These are phyloP conservation scores for Lipomyces spencermartinsiae DNA, from an alignment of 805 yeast species.

Conservation along the genomic window DNA sequence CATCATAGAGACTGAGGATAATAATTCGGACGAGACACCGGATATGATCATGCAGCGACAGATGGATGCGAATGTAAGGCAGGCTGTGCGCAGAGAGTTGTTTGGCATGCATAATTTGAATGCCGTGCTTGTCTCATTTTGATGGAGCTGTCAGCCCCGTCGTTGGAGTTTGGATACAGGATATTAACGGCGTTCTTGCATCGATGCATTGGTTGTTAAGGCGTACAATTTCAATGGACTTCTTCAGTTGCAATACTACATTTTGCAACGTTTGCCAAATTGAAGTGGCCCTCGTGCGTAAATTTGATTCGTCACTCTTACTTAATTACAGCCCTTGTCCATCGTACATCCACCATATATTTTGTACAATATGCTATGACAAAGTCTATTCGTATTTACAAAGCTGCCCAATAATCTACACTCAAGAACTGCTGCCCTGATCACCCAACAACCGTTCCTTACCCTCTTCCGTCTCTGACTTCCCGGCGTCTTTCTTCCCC, in stretches of 20 bases:
- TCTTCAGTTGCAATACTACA: neutral
- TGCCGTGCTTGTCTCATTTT: constrained; percentile 28
- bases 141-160: neutral
- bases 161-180: neutral
- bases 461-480: constrained; percentile 15
- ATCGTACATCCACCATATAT: neutral
- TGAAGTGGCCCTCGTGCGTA: neutral
- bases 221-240: neutral
- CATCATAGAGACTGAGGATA: neutral
- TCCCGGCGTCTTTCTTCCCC: constrained; percentile 5
- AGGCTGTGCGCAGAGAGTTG: constrained; percentile 31
- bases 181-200: neutral
- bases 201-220: neutral
- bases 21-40: constrained; percentile 6
- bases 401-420: neutral
- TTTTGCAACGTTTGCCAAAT: no score
- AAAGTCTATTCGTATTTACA: constrained; percentile 3
- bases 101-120: constrained; percentile 32
- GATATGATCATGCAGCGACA: constrained; percentile 10
- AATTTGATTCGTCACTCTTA: neutral
- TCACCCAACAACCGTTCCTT: constrained; percentile 18
- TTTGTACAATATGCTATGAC: neutral
- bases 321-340: neutral
- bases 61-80: constrained; percentile 22
- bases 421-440: constrained; percentile 18